Percentiles rank a stretch among this genome's conserved stretches.
phyloP scores from a whole-genome alignment of 495 filamentous ascomycete species.

The Neurospora sp. region DNA sequence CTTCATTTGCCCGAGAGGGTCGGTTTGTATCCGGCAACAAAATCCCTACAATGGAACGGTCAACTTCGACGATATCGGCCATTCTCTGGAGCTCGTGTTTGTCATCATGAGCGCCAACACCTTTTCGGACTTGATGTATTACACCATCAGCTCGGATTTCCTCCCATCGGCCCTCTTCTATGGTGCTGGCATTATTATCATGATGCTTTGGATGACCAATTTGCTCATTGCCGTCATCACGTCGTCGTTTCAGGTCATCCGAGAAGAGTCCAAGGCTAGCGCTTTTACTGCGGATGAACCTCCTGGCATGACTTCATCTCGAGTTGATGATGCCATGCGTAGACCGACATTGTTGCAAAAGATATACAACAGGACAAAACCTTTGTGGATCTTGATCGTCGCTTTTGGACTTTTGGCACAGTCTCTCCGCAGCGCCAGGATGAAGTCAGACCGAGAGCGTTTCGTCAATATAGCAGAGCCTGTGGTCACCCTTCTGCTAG shows the following conservation, averaged over 20 bases:
- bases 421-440: conserved; percentile 61
- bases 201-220: conserved; percentile 95
- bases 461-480: conserved; percentile 58
- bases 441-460: conserved; percentile 44
- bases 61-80: conserved; percentile 88
- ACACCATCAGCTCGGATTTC: conserved; percentile 84
- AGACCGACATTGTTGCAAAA: conserved; percentile 50
- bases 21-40: conserved; percentile 64
- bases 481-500: conserved; percentile 66
- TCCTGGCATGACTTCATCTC: conserved; percentile 10
- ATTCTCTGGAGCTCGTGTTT: conserved; percentile 92
- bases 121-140: conserved; percentile 88
- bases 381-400: conserved; percentile 77
- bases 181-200: conserved; percentile 75
- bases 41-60: conserved; percentile 83
- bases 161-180: conserved; percentile 78
- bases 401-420: conserved; percentile 66
- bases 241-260: conserved; percentile 94
- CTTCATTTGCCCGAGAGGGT: conserved; percentile 79
- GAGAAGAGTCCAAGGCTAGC: conserved; percentile 89
- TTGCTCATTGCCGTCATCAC: conserved; percentile 97
- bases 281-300: conserved; percentile 74
- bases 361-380: conserved; percentile 60
- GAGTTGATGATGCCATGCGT: conserved; percentile 9
- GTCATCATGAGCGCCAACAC: conserved; percentile 98